Evolutionary conservation across 2,329 filamentous ascomycete genomes (phyloP).

Genomic region (Cryphonectria japonica): DNA sequence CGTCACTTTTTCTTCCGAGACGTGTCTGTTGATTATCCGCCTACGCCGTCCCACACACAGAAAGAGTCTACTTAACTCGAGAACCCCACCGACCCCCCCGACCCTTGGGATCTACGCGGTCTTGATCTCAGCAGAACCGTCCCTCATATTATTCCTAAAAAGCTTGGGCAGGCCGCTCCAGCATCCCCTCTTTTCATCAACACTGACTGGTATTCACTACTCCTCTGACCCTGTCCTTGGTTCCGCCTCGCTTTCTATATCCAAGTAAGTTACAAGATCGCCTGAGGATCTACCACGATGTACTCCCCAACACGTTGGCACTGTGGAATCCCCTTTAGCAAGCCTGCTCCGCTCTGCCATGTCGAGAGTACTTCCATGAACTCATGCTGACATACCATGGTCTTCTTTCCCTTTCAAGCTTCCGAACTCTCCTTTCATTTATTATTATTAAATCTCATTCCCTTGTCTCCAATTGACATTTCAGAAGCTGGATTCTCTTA

Average conservation of each 20-base stretch:
- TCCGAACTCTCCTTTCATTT: constrained; percentile 39
- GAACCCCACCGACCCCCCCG: constrained; percentile 24
- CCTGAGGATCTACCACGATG: constrained; percentile 42
- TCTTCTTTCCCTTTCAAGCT: constrained; percentile 36
- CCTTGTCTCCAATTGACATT: constrained; percentile 34
- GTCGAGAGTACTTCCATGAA: constrained; percentile 35
- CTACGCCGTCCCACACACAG: constrained; percentile 38
- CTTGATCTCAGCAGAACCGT: constrained; percentile 37
- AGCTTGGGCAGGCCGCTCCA: constrained; percentile 25
- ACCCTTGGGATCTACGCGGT: constrained; percentile 42
- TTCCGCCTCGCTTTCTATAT: constrained; percentile 43
- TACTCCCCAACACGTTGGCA: constrained; percentile 39
- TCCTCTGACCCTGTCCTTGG: constrained; percentile 34
- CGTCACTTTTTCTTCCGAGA: constrained; percentile 13
- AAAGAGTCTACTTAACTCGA: constrained; percentile 30
- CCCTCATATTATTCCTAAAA: constrained; percentile 29
- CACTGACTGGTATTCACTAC: constrained; percentile 36
- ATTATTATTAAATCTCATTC: not conserved
- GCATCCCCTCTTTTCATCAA: constrained; percentile 33
- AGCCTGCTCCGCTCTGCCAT: constrained; percentile 32
- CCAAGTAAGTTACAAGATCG: constrained; percentile 46
- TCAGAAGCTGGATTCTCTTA: constrained; percentile 39
- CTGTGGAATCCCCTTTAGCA: constrained; percentile 36
- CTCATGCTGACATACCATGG: constrained; percentile 45
- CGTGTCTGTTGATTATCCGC: constrained; percentile 46